Conservation (phyloP, 495 filamentous ascomycete species). For the Penicillium steckii region DNA sequence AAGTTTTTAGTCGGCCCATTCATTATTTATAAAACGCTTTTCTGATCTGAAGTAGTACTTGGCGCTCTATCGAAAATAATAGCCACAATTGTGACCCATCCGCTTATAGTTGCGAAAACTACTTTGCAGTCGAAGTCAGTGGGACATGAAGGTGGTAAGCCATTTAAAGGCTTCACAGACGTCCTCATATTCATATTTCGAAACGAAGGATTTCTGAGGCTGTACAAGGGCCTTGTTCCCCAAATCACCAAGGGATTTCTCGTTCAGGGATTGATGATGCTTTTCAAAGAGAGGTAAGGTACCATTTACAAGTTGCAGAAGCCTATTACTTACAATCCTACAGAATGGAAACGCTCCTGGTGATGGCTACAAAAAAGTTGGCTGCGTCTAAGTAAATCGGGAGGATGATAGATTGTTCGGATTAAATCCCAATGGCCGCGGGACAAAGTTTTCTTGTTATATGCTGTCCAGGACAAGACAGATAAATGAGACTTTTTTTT, state of each 20-base stretch:
- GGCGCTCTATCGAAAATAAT: slow-evolving; percentile 82
- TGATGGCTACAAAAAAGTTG: not conserved
- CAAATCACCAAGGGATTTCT: slow-evolving; percentile 83
- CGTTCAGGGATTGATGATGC: slow-evolving; percentile 91
- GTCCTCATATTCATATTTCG: slow-evolving; percentile 81
- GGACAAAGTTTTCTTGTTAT: too few species aligned
- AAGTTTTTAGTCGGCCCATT: slow-evolving; percentile 30
- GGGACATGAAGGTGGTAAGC: slow-evolving; percentile 69
- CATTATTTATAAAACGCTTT: not conserved
- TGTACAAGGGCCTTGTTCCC: slow-evolving; percentile 88
- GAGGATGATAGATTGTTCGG: too few species aligned
- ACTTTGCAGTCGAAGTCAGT: slow-evolving; percentile 84
- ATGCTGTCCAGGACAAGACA: too few species aligned
- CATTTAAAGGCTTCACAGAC: slow-evolving; percentile 80
- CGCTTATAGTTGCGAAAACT: slow-evolving; percentile 89
- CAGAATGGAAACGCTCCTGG: slow-evolving; percentile 1
- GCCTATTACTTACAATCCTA: not conserved
- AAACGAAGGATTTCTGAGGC: slow-evolving; percentile 70
- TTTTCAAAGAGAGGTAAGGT: slow-evolving; percentile 87
- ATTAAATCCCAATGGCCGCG: too few species aligned
- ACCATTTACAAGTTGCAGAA: not conserved
- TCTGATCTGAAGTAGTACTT: slow-evolving; percentile 51
- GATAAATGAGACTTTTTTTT: too few species aligned
- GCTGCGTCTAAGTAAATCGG: too few species aligned
- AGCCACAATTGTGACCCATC: slow-evolving; percentile 82